These are phyloP conservation scores for Solanum aculeatissimum DNA, from an alignment of 305 asterid genomes.

Conservation along the genomic window DNA sequence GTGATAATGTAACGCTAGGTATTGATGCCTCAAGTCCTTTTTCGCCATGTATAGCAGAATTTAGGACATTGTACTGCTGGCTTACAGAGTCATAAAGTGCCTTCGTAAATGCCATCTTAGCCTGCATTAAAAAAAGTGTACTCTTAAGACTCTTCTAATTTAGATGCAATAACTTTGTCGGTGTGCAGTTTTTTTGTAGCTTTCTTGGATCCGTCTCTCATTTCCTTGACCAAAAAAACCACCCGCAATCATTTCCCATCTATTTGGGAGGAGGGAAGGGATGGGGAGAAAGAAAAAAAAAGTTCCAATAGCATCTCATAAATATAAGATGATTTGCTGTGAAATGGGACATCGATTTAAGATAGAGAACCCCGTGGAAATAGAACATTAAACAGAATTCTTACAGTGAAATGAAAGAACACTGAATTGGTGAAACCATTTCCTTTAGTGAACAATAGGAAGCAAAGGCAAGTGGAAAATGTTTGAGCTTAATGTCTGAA, in stretches of 20 bases:
- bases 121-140: conserved; percentile 32
- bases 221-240: neutral
- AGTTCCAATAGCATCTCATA: neutral
- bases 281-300: neutral
- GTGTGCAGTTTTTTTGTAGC: neutral
- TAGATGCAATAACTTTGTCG: neutral
- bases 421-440: neutral
- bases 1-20: conserved; percentile 44
- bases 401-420: neutral
- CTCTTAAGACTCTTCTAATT: neutral
- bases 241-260: neutral
- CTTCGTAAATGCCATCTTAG: conserved; percentile 38
- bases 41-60: conserved; percentile 68
- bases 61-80: conserved; percentile 60
- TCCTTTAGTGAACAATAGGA: neutral
- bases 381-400: neutral
- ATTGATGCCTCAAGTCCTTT: conserved; percentile 67
- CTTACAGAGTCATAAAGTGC: conserved; percentile 45
- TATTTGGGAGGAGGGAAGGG: neutral
- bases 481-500: neutral
- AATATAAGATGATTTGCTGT: neutral
- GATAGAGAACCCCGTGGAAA: neutral
- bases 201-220: neutral
- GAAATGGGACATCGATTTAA: neutral
- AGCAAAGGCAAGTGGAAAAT: neutral